Conservation (phyloP, 139 green algal species). For the Yamagishiella unicocca region DNA sequence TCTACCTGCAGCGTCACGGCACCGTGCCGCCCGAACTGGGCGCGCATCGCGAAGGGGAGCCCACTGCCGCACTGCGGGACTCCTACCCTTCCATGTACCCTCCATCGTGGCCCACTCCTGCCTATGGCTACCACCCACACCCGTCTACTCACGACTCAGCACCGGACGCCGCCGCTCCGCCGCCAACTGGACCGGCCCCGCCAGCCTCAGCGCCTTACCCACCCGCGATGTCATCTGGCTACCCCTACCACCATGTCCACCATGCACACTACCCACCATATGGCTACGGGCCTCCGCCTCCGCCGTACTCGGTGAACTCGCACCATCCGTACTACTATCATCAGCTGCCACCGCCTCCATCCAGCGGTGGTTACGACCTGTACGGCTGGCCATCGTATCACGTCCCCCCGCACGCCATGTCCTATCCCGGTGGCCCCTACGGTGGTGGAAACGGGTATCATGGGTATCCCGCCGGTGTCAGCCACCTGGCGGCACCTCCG, state of each 20-base stretch:
- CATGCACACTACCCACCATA: neutral
- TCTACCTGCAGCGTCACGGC: no score
- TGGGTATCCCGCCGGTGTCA: no score
- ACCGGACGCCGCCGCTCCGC: neutral
- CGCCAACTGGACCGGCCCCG: neutral
- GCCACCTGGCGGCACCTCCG: no score
- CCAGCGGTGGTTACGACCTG: conserved; percentile 24
- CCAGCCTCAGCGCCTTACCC: neutral
- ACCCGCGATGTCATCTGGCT: neutral
- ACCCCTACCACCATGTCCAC: neutral
- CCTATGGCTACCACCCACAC: neutral
- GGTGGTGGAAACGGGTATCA: no score
- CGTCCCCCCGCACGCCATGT: neutral
- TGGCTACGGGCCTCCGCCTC: conserved; percentile 1
- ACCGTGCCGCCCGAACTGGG: no score
- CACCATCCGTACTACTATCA: conserved; percentile 25
- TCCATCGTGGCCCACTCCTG: no score
- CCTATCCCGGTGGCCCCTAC: conserved; percentile 19
- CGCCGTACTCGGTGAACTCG: neutral
- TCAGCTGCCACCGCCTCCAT: neutral
- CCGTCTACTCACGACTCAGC: no score
- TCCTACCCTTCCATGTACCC: no score
- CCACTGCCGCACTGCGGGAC: no score
- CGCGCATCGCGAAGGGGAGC: no score
- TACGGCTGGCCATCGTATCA: conserved; percentile 30